phyloP scores from a whole-genome alignment of 2,329 filamentous ascomycete genomes.

The Aurifilum marmelostoma region DNA sequence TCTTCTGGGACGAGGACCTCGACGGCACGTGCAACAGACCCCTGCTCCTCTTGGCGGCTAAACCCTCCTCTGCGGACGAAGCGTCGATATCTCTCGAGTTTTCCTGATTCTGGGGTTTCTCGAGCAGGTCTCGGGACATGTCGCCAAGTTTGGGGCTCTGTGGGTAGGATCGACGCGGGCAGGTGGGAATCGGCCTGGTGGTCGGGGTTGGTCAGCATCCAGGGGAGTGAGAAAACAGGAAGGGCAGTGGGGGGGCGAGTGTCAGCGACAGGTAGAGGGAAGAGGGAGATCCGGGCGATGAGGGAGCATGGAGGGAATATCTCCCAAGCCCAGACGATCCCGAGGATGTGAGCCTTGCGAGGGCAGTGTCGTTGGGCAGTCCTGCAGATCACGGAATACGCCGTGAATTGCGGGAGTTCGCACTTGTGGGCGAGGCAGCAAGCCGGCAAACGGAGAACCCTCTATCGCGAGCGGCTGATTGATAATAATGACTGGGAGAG shows the following conservation, averaged over 20 bases:
- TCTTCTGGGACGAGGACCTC: constrained; percentile 64
- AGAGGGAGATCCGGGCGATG: not conserved
- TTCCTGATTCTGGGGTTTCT: constrained; percentile 41
- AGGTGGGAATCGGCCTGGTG: constrained; percentile 23
- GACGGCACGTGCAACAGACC: constrained; percentile 62
- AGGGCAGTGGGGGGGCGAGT: not conserved
- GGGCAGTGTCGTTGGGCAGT: not conserved
- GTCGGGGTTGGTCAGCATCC: constrained; percentile 25
- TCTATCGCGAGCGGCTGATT: not conserved
- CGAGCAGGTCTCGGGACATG: constrained; percentile 41
- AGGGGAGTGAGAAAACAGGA: not conserved
- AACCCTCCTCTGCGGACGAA: constrained; percentile 46
- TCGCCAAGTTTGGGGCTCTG: constrained; percentile 24
- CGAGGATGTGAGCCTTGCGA: not conserved
- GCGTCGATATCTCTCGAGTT: constrained; percentile 50
- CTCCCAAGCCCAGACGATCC: not conserved
- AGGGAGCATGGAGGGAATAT: not conserved
- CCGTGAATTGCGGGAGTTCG: not conserved
- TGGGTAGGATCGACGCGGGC: constrained; percentile 24
- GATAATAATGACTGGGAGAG: not conserved
- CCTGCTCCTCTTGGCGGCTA: constrained; percentile 52
- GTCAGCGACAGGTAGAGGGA: constrained; percentile 1
- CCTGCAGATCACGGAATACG: not conserved
- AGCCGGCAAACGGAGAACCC: not conserved
- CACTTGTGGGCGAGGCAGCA: not conserved